Conservation (phyloP, 768 basidiomycete genomes). For the Leccinum subgranulosum region DNA sequence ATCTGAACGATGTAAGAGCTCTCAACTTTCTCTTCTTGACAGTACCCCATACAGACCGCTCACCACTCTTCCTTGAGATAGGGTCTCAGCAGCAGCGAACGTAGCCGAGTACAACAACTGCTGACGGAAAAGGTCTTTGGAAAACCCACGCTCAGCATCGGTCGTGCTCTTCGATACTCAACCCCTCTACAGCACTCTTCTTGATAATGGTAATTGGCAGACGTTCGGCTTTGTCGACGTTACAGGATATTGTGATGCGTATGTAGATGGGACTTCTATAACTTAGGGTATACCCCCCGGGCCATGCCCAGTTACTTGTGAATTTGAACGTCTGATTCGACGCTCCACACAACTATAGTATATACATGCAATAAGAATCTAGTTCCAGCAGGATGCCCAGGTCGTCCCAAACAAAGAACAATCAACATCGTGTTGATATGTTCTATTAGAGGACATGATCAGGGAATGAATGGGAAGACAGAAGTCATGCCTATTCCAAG, state of each 20-base stretch:
- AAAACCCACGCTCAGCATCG: constrained; percentile 29
- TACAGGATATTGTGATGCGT: constrained; percentile 57
- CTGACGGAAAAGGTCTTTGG: constrained; percentile 21
- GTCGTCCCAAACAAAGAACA: not conserved
- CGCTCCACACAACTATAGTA: not conserved
- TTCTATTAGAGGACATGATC: not conserved
- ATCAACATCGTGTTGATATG: not conserved
- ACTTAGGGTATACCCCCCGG: too few species aligned
- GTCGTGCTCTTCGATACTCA: constrained; percentile 54
- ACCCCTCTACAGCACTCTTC: constrained; percentile 53
- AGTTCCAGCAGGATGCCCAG: not conserved
- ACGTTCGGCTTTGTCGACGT: constrained; percentile 55
- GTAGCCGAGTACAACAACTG: constrained; percentile 51
- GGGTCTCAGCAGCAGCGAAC: constrained; percentile 26
- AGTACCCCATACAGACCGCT: constrained; percentile 54
- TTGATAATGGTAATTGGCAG: constrained; percentile 37
- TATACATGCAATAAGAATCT: not conserved
- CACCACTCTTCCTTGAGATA: constrained; percentile 49
- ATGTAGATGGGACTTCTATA: constrained; percentile 43
- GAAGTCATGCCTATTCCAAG: not conserved
- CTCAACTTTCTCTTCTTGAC: constrained; percentile 62
- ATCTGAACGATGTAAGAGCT: constrained; percentile 38
- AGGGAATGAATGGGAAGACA: not conserved
- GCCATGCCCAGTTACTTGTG: too few species aligned
- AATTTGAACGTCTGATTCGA: too few species aligned